Percentiles rank a stretch among this genome's conserved stretches.
phyloP scores from a whole-genome alignment of 176 grass and related monocot species.

The Musa acuminata region DNA sequence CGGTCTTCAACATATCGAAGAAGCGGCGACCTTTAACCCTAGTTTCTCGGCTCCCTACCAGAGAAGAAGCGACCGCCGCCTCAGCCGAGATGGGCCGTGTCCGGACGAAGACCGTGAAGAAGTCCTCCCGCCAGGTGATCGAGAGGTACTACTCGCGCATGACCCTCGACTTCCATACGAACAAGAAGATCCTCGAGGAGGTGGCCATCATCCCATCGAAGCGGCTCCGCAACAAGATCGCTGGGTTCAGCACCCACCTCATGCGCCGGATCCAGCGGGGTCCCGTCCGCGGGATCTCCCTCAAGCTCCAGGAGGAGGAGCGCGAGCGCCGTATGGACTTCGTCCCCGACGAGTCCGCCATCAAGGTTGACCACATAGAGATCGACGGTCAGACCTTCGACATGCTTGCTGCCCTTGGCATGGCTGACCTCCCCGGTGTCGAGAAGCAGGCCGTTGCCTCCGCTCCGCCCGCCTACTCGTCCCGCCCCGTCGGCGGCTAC shows the following conservation, averaged over 20 bases:
- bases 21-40: too few relatives aligned
- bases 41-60: too few relatives aligned
- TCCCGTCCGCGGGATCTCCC: conserved; percentile 4
- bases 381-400: conserved; percentile 14
- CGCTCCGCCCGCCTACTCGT: background rate
- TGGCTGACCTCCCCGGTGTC: conserved; percentile 13
- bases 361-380: conserved; percentile 13
- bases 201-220: too few relatives aligned
- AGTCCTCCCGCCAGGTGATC: too few relatives aligned
- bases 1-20: too few relatives aligned
- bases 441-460: conserved; percentile 7
- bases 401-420: conserved; percentile 8
- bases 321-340: conserved; percentile 20
- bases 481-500: background rate
- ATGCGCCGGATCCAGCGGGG: conserved; percentile 7
- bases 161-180: too few relatives aligned
- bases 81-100: too few relatives aligned
- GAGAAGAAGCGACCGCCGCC: too few relatives aligned
- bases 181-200: too few relatives aligned
- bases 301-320: conserved; percentile 20
- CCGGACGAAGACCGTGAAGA: too few relatives aligned
- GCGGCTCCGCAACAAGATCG: too few relatives aligned
- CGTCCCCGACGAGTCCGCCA: conserved; percentile 18
- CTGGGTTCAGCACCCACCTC: background rate
- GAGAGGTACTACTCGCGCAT: too few relatives aligned